A percentile compares a stretch with the other conserved stretches of the same genome.
Conservation (phyloP, 441 rosid genomes). For the Syzygium syzygioides region DNA sequence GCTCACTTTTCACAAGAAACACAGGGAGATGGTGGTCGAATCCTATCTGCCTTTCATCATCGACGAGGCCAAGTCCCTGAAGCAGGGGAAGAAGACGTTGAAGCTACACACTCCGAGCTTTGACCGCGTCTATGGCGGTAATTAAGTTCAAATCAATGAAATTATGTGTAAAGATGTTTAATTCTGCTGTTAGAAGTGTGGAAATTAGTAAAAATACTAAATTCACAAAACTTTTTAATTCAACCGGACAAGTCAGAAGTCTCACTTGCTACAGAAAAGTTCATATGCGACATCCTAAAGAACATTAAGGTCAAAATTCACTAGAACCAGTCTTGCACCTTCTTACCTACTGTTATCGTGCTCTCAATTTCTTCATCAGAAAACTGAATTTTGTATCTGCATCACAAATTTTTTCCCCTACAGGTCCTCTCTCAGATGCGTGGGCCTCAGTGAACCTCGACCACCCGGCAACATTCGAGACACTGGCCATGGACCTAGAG, state of each 20-base stretch:
- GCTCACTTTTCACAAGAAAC: constrained; percentile 3
- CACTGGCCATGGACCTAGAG: constrained; percentile 54
- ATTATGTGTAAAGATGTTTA: not conserved
- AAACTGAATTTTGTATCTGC: not conserved
- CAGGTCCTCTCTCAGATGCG: not conserved
- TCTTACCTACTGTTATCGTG: not conserved
- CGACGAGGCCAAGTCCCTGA: not conserved
- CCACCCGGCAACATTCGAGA: constrained; percentile 61
- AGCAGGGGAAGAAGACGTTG: not conserved
- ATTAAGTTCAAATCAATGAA: not conserved
- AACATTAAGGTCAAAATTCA: not conserved
- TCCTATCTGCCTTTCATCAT: constrained; percentile 1
- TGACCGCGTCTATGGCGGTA: not conserved
- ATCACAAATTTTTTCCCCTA: not conserved
- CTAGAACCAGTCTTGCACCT: not conserved
- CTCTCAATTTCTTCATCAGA: not conserved
- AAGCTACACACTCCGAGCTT: not conserved
- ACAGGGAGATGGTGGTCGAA: not conserved
- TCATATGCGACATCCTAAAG: not conserved
- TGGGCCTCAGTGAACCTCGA: constrained; percentile 58
- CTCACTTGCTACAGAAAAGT: not conserved
- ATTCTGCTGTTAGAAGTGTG: not conserved
- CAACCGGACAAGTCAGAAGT: not conserved
- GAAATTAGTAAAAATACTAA: not conserved
- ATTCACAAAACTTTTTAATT: not conserved